Conservation (phyloP, 148 eudicot genomes). For the Chenopodium quinoa region DNA sequence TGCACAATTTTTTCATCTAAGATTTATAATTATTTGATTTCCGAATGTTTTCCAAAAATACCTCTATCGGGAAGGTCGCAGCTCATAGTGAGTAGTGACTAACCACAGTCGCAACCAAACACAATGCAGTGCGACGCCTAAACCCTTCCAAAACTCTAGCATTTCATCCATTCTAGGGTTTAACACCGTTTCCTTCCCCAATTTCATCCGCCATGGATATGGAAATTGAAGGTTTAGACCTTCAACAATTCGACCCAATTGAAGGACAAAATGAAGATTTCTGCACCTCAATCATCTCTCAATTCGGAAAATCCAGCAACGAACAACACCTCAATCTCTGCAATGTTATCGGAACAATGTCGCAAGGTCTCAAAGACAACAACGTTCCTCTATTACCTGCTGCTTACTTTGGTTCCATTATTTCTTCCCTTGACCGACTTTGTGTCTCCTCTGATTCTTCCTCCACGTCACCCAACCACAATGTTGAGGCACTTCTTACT, state of each 20-base stretch:
- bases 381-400: slow-evolving; percentile 48
- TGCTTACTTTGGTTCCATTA: slow-evolving; percentile 72
- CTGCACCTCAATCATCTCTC: slow-evolving; percentile 43
- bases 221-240: slow-evolving; percentile 42
- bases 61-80: too few relatives aligned
- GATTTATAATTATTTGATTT: too few relatives aligned
- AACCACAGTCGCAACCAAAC: not conserved
- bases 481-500: slow-evolving; percentile 50
- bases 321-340: slow-evolving; percentile 72
- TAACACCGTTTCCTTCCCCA: not conserved
- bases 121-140: not conserved
- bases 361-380: slow-evolving; percentile 65
- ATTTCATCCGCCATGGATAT: slow-evolving; percentile 17
- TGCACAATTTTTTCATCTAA: too few relatives aligned
- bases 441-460: slow-evolving; percentile 19
- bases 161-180: not conserved
- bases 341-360: slow-evolving; percentile 63
- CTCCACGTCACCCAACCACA: slow-evolving; percentile 22
- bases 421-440: slow-evolving; percentile 59
- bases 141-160: slow-evolving; percentile 14
- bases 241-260: slow-evolving; percentile 16
- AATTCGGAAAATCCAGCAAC: slow-evolving; percentile 37
- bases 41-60: too few relatives aligned
- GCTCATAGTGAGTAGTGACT: too few relatives aligned
- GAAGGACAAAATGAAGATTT: slow-evolving; percentile 33